phyloP scores from a whole-genome alignment of 2,329 filamentous ascomycete genomes.

The Fusarium coffeatum region DNA sequence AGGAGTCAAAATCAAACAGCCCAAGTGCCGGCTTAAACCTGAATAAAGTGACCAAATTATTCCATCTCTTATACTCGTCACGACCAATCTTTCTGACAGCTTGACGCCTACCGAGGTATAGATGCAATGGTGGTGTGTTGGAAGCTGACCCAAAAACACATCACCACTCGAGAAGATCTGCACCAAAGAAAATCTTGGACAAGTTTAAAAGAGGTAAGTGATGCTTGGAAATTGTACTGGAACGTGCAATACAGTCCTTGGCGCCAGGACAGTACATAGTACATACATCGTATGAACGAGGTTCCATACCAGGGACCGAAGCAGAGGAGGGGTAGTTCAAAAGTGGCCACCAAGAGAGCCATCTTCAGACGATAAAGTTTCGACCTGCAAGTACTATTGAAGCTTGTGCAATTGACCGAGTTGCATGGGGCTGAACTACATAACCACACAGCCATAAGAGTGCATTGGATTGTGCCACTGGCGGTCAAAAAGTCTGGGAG shows the following conservation, averaged over 20 bases:
- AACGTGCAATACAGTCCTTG: constrained; percentile 15
- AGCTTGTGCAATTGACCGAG: background rate
- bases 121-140: background rate
- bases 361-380: background rate
- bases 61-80: background rate
- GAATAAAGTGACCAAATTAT: background rate
- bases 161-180: background rate
- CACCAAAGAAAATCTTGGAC: background rate
- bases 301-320: background rate
- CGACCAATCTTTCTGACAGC: background rate
- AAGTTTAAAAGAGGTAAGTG: background rate
- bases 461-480: background rate
- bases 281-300: background rate
- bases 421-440: background rate
- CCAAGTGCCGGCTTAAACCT: background rate
- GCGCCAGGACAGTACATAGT: background rate
- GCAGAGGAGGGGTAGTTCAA: constrained; percentile 10
- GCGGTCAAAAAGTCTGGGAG: background rate
- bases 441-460: background rate
- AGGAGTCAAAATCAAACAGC: background rate
- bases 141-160: background rate
- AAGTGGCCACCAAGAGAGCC: background rate
- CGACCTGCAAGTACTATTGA: background rate
- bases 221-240: constrained; percentile 10
- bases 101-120: background rate